phyloP scores from a whole-genome alignment of 2,329 filamentous ascomycete genomes.

The Exophiala lecanii-corni region DNA sequence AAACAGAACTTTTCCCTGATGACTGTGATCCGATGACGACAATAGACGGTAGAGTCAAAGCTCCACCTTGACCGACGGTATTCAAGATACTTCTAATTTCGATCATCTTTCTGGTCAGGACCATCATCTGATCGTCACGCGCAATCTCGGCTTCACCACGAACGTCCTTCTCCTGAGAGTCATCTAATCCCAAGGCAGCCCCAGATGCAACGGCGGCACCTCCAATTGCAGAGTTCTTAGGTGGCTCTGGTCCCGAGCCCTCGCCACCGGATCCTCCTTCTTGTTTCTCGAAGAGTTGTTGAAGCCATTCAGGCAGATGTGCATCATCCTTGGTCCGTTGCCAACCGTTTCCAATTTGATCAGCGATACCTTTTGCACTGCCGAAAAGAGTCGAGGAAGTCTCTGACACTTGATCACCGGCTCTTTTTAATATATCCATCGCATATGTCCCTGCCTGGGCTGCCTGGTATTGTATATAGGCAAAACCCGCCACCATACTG shows the following conservation, averaged over 20 bases:
- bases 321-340: conserved; percentile 74
- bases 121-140: conserved; percentile 98
- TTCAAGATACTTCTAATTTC: conserved; percentile 91
- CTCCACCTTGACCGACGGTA: conserved; percentile 84
- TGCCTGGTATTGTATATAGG: conserved; percentile 95
- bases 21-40: conserved; percentile 99
- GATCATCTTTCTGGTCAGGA: conserved; percentile 98
- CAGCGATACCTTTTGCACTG: conserved; percentile 67
- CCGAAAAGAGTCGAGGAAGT: conserved; percentile 54
- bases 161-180: conserved; percentile 59
- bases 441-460: conserved; percentile 75
- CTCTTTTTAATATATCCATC: conserved; percentile 68
- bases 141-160: conserved; percentile 62
- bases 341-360: conserved; percentile 77
- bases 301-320: conserved; percentile 72
- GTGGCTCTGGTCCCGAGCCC: conserved; percentile 37
- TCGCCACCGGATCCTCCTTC: conserved; percentile 38
- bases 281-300: conserved; percentile 61
- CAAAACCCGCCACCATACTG: conserved; percentile 76
- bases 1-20: conserved; percentile 93
- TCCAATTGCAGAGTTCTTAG: conserved; percentile 46
- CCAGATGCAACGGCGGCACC: conserved; percentile 67
- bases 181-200: conserved; percentile 73
- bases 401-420: conserved; percentile 64
- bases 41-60: conserved; percentile 86